Conservation (phyloP, 768 basidiomycete species). For the Mycena latifolia region DNA sequence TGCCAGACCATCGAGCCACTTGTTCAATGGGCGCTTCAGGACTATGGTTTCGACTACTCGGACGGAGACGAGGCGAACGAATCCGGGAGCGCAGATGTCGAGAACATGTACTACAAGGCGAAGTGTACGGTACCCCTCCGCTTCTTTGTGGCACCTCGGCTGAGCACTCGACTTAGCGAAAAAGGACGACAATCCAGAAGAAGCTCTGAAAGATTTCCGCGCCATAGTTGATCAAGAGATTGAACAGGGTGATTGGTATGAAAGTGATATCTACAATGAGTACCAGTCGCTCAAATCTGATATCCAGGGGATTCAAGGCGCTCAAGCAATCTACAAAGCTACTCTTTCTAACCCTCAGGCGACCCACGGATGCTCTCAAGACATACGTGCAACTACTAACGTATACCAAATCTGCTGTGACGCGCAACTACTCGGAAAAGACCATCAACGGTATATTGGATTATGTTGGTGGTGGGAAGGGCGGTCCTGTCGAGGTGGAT, state of each 20-base stretch:
- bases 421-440: conserved; percentile 97
- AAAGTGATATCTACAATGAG: conserved; percentile 5
- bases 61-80: conserved; percentile 89
- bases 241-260: conserved; percentile 95
- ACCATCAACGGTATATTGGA: conserved; percentile 98
- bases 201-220: conserved; percentile 90
- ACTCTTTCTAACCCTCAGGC: conserved; percentile 81
- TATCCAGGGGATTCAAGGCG: conserved; percentile 95
- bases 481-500: conserved; percentile 83
- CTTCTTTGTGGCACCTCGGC: conserved; percentile 5
- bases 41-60: conserved; percentile 97
- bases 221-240: conserved; percentile 91
- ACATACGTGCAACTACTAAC: conserved; percentile 90
- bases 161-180: conserved; percentile 67
- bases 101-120: conserved; percentile 98
- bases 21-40: conserved; percentile 57
- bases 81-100: conserved; percentile 87
- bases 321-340: conserved; percentile 98
- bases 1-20: conserved; percentile 10
- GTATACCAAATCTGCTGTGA: conserved; percentile 96
- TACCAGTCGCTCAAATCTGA: conserved; percentile 14
- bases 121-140: conserved; percentile 74
- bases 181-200: conserved; percentile 95
- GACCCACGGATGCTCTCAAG: conserved; percentile 87
- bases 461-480: conserved; percentile 93